These are phyloP conservation scores for Thalassia testudinum DNA, from an alignment of 116 monocot genomes.

Conservation along the genomic window DNA sequence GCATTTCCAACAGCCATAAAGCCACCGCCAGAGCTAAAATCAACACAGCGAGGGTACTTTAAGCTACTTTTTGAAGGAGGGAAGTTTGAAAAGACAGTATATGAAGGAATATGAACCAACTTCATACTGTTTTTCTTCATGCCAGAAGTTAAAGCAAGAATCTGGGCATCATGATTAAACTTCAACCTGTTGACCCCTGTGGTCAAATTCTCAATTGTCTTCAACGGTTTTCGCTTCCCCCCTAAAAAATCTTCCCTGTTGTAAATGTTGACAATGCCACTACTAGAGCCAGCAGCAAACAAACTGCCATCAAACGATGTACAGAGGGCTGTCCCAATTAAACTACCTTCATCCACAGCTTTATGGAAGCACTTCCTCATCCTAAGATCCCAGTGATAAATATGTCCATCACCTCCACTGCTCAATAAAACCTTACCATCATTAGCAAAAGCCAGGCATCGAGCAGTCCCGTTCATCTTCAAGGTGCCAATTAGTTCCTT, in stretches of 20 bases:
- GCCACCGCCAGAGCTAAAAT: constrained; percentile 85
- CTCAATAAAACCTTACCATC: constrained; percentile 54
- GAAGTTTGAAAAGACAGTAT: constrained; percentile 78
- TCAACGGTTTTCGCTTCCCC: constrained; percentile 72
- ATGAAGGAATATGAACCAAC: constrained; percentile 72
- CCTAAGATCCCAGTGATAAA: constrained; percentile 90
- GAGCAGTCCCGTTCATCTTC: constrained; percentile 84
- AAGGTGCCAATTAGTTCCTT: constrained; percentile 81
- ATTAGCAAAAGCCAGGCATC: constrained; percentile 68
- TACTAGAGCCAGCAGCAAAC: constrained; percentile 81
- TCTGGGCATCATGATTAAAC: constrained; percentile 76
- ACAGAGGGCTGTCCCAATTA: constrained; percentile 42
- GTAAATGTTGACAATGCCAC: constrained; percentile 76
- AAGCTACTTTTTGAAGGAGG: constrained; percentile 38
- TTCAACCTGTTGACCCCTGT: constrained; percentile 48
- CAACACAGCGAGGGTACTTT: constrained; percentile 53
- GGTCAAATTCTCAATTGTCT: constrained; percentile 64
- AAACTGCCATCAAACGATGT: constrained; percentile 43
- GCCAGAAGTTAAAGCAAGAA: constrained; percentile 59
- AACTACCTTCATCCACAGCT: constrained; percentile 64
- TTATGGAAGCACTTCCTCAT: constrained; percentile 67
- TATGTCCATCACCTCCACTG: constrained; percentile 76
- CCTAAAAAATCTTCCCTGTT: constrained; percentile 66
- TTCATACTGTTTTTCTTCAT: constrained; percentile 73
- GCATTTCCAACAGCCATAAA: constrained; percentile 84